These are phyloP conservation scores for Globisporangium okanoganense DNA, from an alignment of 352 stramenopile genomes.

Conservation along the genomic window DNA sequence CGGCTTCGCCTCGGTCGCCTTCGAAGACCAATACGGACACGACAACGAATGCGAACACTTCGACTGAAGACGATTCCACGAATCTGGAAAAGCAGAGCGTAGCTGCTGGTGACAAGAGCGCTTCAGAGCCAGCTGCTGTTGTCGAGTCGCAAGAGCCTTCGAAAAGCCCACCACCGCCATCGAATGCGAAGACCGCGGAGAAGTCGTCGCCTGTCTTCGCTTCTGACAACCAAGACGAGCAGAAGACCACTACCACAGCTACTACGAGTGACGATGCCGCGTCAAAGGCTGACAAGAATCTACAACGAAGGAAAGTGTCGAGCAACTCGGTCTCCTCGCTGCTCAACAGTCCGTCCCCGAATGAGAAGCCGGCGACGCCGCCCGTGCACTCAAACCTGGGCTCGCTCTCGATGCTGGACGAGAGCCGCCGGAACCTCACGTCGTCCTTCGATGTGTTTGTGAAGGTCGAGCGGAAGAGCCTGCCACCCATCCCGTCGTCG, in stretches of 20 bases:
- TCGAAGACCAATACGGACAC: background rate
- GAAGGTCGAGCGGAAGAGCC: conserved; percentile 45
- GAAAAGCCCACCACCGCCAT: background rate
- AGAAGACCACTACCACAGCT: background rate
- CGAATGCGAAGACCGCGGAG: background rate
- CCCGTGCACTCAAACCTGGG: conserved; percentile 24
- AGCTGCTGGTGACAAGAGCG: background rate
- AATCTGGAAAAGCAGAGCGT: background rate
- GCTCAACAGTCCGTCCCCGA: conserved; percentile 61
- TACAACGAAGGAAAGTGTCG: conserved; percentile 33
- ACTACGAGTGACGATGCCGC: background rate
- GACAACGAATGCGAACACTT: conserved; percentile 2
- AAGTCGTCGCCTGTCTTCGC: background rate
- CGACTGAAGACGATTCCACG: conserved; percentile 1
- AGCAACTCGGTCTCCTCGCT: conserved; percentile 70
- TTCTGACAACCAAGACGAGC: background rate
- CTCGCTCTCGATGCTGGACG: conserved; percentile 37
- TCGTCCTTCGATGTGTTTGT: conserved; percentile 36
- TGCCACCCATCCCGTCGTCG: conserved; percentile 21
- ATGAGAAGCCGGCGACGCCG: conserved; percentile 26
- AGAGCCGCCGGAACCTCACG: conserved; percentile 13
- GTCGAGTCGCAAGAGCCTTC: conserved; percentile 1
- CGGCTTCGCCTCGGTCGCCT: background rate
- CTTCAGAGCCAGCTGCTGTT: background rate
- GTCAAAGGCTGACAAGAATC: conserved; percentile 4